These are phyloP conservation scores for Penicillium odoratum DNA, from an alignment of 495 filamentous ascomycete genomes.

Conservation along the genomic window DNA sequence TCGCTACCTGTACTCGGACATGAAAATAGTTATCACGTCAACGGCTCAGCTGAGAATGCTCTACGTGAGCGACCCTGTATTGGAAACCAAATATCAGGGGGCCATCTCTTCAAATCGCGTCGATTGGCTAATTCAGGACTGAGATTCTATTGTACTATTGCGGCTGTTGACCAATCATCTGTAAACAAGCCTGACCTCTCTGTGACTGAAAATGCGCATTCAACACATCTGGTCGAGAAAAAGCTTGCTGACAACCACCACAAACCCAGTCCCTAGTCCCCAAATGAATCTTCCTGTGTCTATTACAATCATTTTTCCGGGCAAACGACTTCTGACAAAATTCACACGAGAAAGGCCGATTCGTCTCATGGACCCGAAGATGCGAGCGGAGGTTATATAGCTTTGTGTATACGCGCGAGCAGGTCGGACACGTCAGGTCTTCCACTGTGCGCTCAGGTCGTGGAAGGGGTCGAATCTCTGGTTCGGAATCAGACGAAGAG, in stretches of 20 bases:
- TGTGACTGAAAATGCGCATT: conserved; percentile 2
- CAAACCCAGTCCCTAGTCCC: conserved; percentile 3
- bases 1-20: no score
- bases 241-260: background rate
- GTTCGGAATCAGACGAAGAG: background rate
- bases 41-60: no score
- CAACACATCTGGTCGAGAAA: conserved; percentile 5
- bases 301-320: conserved; percentile 2
- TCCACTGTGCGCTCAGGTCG: background rate
- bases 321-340: background rate
- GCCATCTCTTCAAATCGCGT: no score
- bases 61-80: no score
- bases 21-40: no score
- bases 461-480: conserved; percentile 4
- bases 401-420: background rate
- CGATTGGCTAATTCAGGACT: no score
- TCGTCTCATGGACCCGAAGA: background rate
- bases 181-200: conserved; percentile 4
- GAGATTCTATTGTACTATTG: background rate
- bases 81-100: no score
- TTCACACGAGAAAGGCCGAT: conserved; percentile 1
- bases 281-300: conserved; percentile 2
- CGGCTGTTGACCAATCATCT: background rate
- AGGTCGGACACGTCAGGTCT: conserved; percentile 4
- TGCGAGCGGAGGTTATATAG: conserved; percentile 4